Percentiles rank a stretch among this genome's conserved stretches.
phyloP scores from a whole-genome alignment of 2,329 filamentous ascomycete genomes.

The Penicillium sp. region DNA sequence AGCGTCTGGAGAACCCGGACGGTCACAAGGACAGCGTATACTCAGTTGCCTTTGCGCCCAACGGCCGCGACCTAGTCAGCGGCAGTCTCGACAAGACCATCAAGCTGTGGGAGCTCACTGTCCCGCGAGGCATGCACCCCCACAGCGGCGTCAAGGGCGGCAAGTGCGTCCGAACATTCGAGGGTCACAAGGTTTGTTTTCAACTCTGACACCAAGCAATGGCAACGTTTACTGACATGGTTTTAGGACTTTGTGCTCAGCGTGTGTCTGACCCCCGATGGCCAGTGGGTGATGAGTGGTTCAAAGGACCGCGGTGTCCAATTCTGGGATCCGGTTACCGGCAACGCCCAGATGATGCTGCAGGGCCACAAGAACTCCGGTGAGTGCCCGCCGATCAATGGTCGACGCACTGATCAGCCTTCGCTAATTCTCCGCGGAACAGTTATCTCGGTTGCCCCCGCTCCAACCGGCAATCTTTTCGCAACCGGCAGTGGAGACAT shows the following conservation, averaged over 20 bases:
- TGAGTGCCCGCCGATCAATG: slow-evolving; percentile 35
- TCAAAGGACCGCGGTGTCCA: slow-evolving; percentile 97
- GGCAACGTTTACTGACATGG: slow-evolving; percentile 16
- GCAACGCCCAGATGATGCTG: slow-evolving; percentile 94
- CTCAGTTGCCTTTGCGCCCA: slow-evolving; percentile 92
- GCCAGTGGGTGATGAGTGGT: slow-evolving; percentile 92
- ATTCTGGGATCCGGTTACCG: slow-evolving; percentile 96
- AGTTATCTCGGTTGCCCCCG: slow-evolving; percentile 96
- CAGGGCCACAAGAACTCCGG: slow-evolving; percentile 97
- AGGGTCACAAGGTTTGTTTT: slow-evolving; percentile 78
- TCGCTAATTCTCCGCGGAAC: slow-evolving; percentile 12
- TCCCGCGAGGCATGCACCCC: slow-evolving; percentile 64
- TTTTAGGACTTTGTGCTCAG: slow-evolving; percentile 88
- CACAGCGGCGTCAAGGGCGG: slow-evolving; percentile 74
- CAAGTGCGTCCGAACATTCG: slow-evolving; percentile 94
- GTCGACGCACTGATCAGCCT: neutral
- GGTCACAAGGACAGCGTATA: slow-evolving; percentile 98
- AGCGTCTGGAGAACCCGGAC: slow-evolving; percentile 86
- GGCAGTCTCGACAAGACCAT: slow-evolving; percentile 97
- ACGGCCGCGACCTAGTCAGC: slow-evolving; percentile 87
- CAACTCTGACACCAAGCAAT: neutral
- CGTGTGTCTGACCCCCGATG: slow-evolving; percentile 91
- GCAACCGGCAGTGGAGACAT: slow-evolving; percentile 97
- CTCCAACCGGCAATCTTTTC: slow-evolving; percentile 82
- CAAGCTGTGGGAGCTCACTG: slow-evolving; percentile 95